A percentile compares a stretch with the other conserved stretches of the same genome.
Evolutionary conservation across 345 rosid species (phyloP).

Genomic region (Geranium rotundifolium): DNA sequence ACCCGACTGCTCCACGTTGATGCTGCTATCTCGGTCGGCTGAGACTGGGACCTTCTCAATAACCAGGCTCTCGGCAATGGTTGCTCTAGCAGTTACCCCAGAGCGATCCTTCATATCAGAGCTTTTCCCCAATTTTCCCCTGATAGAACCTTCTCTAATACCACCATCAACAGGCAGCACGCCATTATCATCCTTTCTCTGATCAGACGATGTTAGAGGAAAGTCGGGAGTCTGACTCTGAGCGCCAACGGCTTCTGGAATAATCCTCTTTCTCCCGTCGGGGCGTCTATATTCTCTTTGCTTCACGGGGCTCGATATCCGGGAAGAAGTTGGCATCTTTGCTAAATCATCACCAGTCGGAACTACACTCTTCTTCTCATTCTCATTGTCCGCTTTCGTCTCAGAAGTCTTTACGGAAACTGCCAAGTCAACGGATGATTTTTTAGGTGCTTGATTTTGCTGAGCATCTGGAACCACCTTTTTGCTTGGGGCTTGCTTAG

Average conservation of each 20-base stretch:
- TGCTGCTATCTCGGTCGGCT: conserved; percentile 39
- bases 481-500: conserved; percentile 56
- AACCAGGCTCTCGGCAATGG: conserved; percentile 64
- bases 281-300: conserved; percentile 90
- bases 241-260: conserved; percentile 75
- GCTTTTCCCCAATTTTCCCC: conserved; percentile 35
- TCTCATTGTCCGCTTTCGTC: conserved; percentile 43
- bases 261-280: conserved; percentile 96
- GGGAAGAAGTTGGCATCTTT: conserved; percentile 38
- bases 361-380: conserved; percentile 33
- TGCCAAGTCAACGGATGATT: conserved; percentile 42
- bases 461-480: conserved; percentile 49
- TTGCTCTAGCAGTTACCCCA: conserved; percentile 68
- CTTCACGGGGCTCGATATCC: conserved; percentile 71
- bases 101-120: conserved; percentile 59
- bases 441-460: conserved; percentile 39
- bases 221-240: conserved; percentile 33
- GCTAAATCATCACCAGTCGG: conserved; percentile 39
- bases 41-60: conserved; percentile 66
- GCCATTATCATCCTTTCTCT: conserved; percentile 38
- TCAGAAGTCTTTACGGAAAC: conserved; percentile 37
- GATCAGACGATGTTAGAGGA: conserved; percentile 24
- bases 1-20: conserved; percentile 54
- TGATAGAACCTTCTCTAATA: conserved; percentile 29
- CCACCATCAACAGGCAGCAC: conserved; percentile 29